Evolutionary conservation across 2,329 filamentous ascomycete species (phyloP), one percentile per base, ranked within the genome.

Genomic region (Pyrenochaeta sp.): DNA sequence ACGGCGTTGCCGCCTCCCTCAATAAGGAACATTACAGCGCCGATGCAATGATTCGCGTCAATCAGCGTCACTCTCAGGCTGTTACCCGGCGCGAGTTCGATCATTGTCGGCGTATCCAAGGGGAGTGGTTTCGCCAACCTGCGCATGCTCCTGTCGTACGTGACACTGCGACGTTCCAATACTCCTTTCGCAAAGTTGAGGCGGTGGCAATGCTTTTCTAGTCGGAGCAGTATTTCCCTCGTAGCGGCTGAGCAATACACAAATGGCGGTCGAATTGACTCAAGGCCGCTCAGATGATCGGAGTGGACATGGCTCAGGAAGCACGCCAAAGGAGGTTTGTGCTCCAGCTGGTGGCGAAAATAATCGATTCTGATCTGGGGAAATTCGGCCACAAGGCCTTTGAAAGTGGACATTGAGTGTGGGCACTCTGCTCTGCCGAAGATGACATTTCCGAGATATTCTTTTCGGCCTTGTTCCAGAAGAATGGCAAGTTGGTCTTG

Each of bases 281-380:
- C 92, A 1, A 97, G 82, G 0, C 94, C 93, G 31, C 84, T 83
- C 1, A 97, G 83, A 75, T 97, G 94, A 66, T 97, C 93, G 60
- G 90, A 96, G 71, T 97, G 94, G 2, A 96, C 87, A 83, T 98
- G 94, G 74, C 90, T 96, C 21, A 98, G 81, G 70, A 98, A 97
- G 73, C 90, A 95, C 14, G 90, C 92, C 49, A 95, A 76, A 0
- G 92, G 90, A 3, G 89, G 83, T 14, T 77, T 82, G 14, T 76
- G 75, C 5, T 79, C 79, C 3, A 80, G 77, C 41, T 82, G 80
- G 14, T 77, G 78, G 20, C 90, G 85, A 66, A 97, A 97, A 78
- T 88, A 92, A 75, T 97, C 93, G 60, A 97, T 88, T 65, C 88
- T 81, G 54, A 96, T 92, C 35, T 87, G 85, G 3, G 91, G 91